Evolutionary conservation across 2,329 filamentous ascomycete genomes (phyloP).

Genomic region (Hortaea sp.): DNA sequence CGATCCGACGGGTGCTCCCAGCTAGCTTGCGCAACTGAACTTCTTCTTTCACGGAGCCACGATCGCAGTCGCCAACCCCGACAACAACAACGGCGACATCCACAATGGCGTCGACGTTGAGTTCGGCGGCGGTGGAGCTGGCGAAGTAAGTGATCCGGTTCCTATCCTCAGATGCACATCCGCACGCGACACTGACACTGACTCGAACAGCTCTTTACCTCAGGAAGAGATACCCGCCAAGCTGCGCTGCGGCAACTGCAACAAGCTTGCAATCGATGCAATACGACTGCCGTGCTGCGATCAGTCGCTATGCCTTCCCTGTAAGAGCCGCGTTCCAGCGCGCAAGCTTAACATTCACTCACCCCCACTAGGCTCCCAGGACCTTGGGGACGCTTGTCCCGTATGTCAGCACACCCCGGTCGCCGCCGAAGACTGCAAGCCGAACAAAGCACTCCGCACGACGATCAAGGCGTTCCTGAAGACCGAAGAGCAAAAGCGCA

Average conservation of each 20-base stretch:
- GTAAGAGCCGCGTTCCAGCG: constrained; percentile 42
- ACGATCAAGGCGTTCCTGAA: constrained; percentile 87
- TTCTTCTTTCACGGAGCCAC: no score
- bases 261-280: constrained; percentile 79
- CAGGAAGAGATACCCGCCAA: constrained; percentile 87
- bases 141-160: constrained; percentile 14
- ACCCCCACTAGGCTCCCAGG: constrained; percentile 6
- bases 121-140: constrained; percentile 15
- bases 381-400: constrained; percentile 62
- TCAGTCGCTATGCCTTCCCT: constrained; percentile 82
- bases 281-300: constrained; percentile 92
- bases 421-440: constrained; percentile 73
- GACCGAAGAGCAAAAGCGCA: constrained; percentile 65
- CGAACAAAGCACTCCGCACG: constrained; percentile 81
- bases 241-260: constrained; percentile 88
- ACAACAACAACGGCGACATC: not conserved
- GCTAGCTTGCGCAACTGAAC: no score
- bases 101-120: constrained; percentile 6
- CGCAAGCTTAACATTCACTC: constrained; percentile 8
- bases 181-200: not conserved
- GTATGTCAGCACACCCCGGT: constrained; percentile 89
- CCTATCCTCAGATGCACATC: constrained; percentile 1
- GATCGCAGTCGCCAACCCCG: no score
- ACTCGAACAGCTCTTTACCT: constrained; percentile 53
- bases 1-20: no score